phyloP scores from a whole-genome alignment of 1,284 basidiomycete genomes.

The Vanrija humicola region DNA sequence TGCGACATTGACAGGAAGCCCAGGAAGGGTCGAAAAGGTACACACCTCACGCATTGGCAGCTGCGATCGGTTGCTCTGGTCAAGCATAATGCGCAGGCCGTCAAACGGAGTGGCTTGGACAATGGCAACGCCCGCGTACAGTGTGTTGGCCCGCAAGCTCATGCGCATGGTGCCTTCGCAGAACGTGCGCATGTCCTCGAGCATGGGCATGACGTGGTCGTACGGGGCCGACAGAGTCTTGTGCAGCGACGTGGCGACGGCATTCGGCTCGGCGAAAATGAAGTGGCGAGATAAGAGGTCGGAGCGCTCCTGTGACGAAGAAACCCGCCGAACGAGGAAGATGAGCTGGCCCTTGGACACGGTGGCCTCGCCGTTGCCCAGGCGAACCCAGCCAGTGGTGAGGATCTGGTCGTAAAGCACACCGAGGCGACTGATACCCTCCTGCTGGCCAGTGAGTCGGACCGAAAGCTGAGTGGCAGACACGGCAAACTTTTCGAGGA shows the following conservation, averaged over 20 bases:
- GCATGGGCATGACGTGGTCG: conserved; percentile 46
- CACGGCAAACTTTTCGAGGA: conserved; percentile 44
- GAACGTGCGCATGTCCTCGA: conserved; percentile 46
- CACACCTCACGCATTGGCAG: conserved; percentile 49
- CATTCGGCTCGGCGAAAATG: conserved; percentile 48
- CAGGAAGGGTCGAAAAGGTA: conserved; percentile 21
- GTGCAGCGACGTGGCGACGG: conserved; percentile 46
- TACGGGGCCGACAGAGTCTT: conserved; percentile 48
- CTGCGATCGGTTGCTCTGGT: conserved; percentile 45
- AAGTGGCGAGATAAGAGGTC: conserved; percentile 47
- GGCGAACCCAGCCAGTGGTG: conserved; percentile 49
- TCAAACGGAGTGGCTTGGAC: conserved; percentile 51
- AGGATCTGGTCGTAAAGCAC: conserved; percentile 52
- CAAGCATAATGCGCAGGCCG: conserved; percentile 49
- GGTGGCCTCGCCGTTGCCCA: conserved; percentile 38
- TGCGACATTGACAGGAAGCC: conserved; percentile 6
- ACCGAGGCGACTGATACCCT: conserved; percentile 44
- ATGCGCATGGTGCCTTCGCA: conserved; percentile 40
- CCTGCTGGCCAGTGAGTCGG: conserved; percentile 38
- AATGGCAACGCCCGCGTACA: conserved; percentile 49
- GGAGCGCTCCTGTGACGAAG: conserved; percentile 41
- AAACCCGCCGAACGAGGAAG: conserved; percentile 48
- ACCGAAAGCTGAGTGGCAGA: conserved; percentile 40
- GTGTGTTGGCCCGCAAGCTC: conserved; percentile 40
- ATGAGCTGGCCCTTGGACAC: conserved; percentile 52